Base-by-base conservation (phyloP, 768 basidiomycete genomes). In the Boletus reticulatus region DNA sequence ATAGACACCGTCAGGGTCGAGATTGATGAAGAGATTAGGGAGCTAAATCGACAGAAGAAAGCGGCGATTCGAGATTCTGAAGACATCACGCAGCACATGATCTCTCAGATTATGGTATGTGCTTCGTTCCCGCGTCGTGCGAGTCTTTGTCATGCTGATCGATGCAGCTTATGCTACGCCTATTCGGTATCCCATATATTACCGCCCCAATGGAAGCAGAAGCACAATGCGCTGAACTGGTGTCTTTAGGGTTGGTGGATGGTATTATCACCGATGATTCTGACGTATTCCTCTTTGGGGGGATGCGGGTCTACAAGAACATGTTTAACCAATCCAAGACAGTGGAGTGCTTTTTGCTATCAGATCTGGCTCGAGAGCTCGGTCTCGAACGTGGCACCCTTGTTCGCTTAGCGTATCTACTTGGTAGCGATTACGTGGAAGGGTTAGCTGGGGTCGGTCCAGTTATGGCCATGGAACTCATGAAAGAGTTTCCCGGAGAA, bases 251-350 rank as follows among this genome's bases (percentile, higher is more conserved):
- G 16, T 79, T 98, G 29, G 96, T 97, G 37, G 94, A 99, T 60
- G 97, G 97, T 0, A 89, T 99, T 52, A 98, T 99, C 69, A 99
- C 97, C 0, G 97, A 99, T 70, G 97, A 99, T 72, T 97, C 94
- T 6, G 97, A 99, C 67, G 94, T 98, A 47, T 99, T 99, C 74
- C 85, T 99, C 47, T 99, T 99, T 62, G 97, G 97, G 32, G 96
- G 93, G 22, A 74, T 82, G 61, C 87, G 94, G n/a, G 92, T 98
- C 19, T 97, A 90, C 81, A 97, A 96, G 75, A 98, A 99, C 70
- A 96, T 99, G 90, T 99, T 99, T 77, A 98, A 98, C 69, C 96
- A 98, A 72, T 90, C 92, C 46, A 98, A 98, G 78, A 98, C 94
- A 4, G 97, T 98, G 52, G 97, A 99, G 72, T 94, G 94, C 67